phyloP scores from a whole-genome alignment of 73 alveolate genomes.

The Blepharisma stoltei region DNA sequence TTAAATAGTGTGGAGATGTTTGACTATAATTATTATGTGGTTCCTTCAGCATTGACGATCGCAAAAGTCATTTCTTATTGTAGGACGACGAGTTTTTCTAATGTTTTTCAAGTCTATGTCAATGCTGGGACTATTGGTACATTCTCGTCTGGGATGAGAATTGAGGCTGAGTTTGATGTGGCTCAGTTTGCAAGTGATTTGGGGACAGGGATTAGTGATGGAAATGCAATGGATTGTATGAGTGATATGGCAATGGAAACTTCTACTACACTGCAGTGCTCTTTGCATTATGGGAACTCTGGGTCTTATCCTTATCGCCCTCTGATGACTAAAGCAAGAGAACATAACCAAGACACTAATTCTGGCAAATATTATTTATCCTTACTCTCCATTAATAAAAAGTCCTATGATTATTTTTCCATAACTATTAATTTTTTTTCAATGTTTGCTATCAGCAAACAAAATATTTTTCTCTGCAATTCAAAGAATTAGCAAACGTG shows the following conservation, averaged over 20 bases:
- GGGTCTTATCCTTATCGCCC: not conserved
- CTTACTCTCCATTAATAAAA: too few relatives aligned
- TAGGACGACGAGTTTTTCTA: not conserved
- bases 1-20: not conserved
- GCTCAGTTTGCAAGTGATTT: not conserved
- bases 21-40: conserved; percentile 7
- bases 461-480: too few relatives aligned
- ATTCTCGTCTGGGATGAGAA: not conserved
- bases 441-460: too few relatives aligned
- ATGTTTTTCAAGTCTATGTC: not conserved
- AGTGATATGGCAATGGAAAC: not conserved
- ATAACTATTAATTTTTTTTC: too few relatives aligned
- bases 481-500: not conserved
- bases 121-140: not conserved
- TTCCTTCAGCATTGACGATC: not conserved
- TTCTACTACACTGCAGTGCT: not conserved
- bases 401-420: too few relatives aligned
- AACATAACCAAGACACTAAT: conserved; percentile 3
- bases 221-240: not conserved
- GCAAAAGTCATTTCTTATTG: conserved; percentile 12
- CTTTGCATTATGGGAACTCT: not conserved
- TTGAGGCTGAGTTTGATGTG: not conserved
- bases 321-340: not conserved
- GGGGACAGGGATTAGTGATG: not conserved
- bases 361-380: not conserved